These are phyloP conservation scores for Solanum clarkiae DNA, from an alignment of 257 asterid genomes.

Conservation along the genomic window DNA sequence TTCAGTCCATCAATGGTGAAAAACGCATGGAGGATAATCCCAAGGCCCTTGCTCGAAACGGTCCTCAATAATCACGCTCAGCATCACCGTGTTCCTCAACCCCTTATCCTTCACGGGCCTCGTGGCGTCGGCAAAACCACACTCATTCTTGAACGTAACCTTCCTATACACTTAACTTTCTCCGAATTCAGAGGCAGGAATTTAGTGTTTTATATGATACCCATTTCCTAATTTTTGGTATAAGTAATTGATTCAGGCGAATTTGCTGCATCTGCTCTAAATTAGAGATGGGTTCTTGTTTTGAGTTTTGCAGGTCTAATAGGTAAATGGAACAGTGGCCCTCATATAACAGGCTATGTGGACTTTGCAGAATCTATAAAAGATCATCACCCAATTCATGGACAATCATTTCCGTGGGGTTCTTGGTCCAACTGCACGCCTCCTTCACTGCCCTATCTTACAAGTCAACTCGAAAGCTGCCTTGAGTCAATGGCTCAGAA, in stretches of 20 bases:
- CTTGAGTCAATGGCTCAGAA: constrained; percentile 64
- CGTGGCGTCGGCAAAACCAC: constrained; percentile 99
- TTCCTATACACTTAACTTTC: background rate
- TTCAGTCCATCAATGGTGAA: constrained; percentile 24
- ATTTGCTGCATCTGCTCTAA: background rate
- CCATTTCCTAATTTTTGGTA: background rate
- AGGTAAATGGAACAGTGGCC: constrained; percentile 81
- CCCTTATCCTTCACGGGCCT: constrained; percentile 93
- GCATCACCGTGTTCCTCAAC: constrained; percentile 87
- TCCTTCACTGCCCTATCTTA: constrained; percentile 37
- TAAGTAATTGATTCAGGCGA: background rate
- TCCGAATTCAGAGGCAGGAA: background rate
- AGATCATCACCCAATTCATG: constrained; percentile 79
- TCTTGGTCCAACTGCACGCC: constrained; percentile 69
- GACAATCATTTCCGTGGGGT: constrained; percentile 80
- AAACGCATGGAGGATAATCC: constrained; percentile 80
- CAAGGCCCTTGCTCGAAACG: constrained; percentile 79
- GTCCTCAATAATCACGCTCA: constrained; percentile 86
- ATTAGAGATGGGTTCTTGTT: background rate
- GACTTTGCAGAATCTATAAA: constrained; percentile 77
- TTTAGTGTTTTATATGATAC: background rate
- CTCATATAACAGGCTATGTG: constrained; percentile 80
- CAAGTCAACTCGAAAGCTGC: constrained; percentile 57
- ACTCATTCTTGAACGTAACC: constrained; percentile 71
- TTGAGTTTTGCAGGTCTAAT: constrained; percentile 43